Percentiles rank a stretch among this genome's conserved stretches.
Conservation (phyloP, 2,329 filamentous ascomycete species). For the Colletotrichum tanaceti region DNA sequence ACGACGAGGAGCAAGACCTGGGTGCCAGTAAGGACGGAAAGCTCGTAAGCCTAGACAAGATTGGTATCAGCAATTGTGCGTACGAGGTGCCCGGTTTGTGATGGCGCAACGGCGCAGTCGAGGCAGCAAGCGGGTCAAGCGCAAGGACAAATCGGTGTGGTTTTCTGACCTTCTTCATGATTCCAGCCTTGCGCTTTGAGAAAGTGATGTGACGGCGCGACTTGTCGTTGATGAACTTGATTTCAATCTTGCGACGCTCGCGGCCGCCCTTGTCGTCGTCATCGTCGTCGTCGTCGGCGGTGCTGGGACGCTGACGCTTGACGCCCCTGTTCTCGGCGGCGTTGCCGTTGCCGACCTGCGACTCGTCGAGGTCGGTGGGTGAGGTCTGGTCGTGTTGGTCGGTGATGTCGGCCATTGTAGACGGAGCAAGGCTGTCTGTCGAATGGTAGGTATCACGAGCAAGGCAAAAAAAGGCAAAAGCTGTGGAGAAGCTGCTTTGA, state of each 20-base stretch:
- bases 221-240: conserved; percentile 99
- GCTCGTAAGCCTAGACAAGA: conserved; percentile 84
- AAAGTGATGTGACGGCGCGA: conserved; percentile 99
- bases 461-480: conserved; percentile 63
- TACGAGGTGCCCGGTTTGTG: background rate
- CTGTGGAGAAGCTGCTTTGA: conserved; percentile 74
- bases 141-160: background rate
- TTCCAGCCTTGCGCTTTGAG: conserved; percentile 99
- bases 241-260: conserved; percentile 99
- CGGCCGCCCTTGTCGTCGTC: conserved; percentile 98
- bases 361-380: conserved; percentile 78
- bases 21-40: conserved; percentile 96
- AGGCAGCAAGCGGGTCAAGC: background rate
- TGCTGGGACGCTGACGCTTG: conserved; percentile 87
- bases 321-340: conserved; percentile 80
- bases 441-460: conserved; percentile 54
- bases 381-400: conserved; percentile 82
- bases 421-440: conserved; percentile 19
- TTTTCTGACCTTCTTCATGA: conserved; percentile 94
- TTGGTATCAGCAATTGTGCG: conserved; percentile 36
- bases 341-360: conserved; percentile 74
- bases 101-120: background rate
- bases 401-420: conserved; percentile 80
- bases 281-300: conserved; percentile 93
- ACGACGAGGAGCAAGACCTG: conserved; percentile 97